These are phyloP conservation scores for Brassica rapa DNA, from an alignment of 345 rosid species.

Conservation along the genomic window DNA sequence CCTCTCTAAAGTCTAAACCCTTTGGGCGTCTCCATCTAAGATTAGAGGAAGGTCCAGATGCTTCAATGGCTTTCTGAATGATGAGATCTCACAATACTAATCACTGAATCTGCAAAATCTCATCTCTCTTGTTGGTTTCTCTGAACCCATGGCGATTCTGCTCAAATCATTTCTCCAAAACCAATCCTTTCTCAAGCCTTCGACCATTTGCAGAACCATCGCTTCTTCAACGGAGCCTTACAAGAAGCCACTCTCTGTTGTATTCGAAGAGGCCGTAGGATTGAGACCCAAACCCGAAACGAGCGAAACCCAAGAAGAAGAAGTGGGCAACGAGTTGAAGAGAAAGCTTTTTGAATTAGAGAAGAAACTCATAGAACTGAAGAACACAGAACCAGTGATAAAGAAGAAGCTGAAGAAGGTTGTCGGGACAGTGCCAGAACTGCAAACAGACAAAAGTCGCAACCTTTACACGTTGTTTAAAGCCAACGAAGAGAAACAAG, in stretches of 20 bases:
- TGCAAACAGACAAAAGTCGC: slow-evolving; percentile 18
- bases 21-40: not conserved
- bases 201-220: slow-evolving; percentile 25
- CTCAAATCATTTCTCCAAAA: slow-evolving; percentile 36
- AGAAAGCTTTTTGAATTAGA: slow-evolving; percentile 48
- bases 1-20: slow-evolving; percentile 21
- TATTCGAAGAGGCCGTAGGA: slow-evolving; percentile 62
- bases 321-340: slow-evolving; percentile 34
- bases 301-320: slow-evolving; percentile 22
- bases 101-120: not conserved
- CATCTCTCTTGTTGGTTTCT: not conserved
- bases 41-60: not conserved
- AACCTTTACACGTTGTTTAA: slow-evolving; percentile 38
- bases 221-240: slow-evolving; percentile 26
- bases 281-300: slow-evolving; percentile 44
- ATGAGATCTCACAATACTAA: not conserved
- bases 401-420: slow-evolving; percentile 14
- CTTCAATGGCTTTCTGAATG: slow-evolving; percentile 19
- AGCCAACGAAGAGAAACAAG: not conserved
- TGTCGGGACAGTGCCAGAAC: not conserved
- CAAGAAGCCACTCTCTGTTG: slow-evolving; percentile 44
- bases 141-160: slow-evolving; percentile 32
- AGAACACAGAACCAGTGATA: slow-evolving; percentile 30
- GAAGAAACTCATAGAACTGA: slow-evolving; percentile 47
- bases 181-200: slow-evolving; percentile 32